These are phyloP conservation scores for Pyrenochaeta sp. DNA, from an alignment of 2,329 filamentous ascomycete species.

Conservation along the genomic window DNA sequence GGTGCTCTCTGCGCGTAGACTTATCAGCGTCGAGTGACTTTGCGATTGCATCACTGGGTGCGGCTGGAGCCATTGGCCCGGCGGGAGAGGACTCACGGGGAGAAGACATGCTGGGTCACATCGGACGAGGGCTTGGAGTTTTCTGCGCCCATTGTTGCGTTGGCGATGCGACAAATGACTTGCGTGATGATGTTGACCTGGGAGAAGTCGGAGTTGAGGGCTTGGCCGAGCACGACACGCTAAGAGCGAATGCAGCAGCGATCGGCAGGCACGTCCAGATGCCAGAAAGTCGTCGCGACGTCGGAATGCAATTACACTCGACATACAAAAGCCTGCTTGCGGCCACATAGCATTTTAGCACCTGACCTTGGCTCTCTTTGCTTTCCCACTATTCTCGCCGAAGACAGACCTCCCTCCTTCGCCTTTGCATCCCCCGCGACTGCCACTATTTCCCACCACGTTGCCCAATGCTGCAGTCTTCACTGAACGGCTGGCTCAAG, in stretches of 20 bases:
- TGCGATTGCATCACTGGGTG: neutral
- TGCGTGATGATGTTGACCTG: constrained; percentile 37
- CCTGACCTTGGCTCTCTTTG: no score
- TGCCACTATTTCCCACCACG: neutral
- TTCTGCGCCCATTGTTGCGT: constrained; percentile 65
- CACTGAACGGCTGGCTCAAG: constrained; percentile 56
- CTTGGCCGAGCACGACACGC: constrained; percentile 35
- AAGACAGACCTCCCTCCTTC: no score
- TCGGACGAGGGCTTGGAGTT: constrained; percentile 66
- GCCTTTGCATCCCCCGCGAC: neutral
- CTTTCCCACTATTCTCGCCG: no score
- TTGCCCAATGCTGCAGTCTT: constrained; percentile 53
- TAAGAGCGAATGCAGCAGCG: constrained; percentile 18
- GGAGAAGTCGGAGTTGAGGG: constrained; percentile 38
- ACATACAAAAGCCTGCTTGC: neutral
- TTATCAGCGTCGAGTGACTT: constrained; percentile 31
- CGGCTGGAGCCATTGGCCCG: constrained; percentile 30
- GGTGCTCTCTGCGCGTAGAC: constrained; percentile 61
- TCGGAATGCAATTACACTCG: constrained; percentile 16
- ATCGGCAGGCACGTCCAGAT: constrained; percentile 27
- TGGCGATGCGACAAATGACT: constrained; percentile 27
- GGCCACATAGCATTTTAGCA: no score
- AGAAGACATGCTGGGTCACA: constrained; percentile 67
- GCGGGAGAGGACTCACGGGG: constrained; percentile 57
- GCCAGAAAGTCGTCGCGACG: constrained; percentile 23